A percentile compares a stretch with the other conserved stretches of the same genome.
Conservation (phyloP, 164 flowering plant genomes). For the Vitis riparia region DNA sequence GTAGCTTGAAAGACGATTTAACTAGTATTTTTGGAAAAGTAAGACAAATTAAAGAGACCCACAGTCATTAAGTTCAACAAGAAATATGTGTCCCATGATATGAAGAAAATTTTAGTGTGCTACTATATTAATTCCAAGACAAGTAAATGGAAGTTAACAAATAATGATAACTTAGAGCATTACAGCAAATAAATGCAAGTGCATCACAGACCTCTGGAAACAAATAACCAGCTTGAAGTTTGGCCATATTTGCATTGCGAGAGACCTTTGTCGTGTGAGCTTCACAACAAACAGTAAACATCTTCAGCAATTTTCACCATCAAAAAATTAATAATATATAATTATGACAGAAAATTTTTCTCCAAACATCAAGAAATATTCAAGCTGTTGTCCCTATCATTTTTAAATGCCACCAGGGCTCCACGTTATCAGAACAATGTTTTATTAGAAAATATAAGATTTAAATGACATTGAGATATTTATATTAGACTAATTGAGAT, state of each 20-base stretch:
- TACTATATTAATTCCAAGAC: not conserved
- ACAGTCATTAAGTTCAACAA: too few species aligned
- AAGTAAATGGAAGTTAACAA: not conserved
- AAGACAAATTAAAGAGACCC: too few species aligned
- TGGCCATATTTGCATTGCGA: constrained; percentile 82
- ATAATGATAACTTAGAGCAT: not conserved
- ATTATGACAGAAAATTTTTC: not conserved
- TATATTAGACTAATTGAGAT: too few species aligned
- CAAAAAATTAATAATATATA: not conserved
- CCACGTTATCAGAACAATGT: not conserved
- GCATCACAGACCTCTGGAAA: constrained; percentile 79
- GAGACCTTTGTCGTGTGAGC: constrained; percentile 78
- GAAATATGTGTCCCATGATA: too few species aligned
- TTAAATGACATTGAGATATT: too few species aligned
- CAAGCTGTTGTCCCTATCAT: too few species aligned
- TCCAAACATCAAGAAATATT: not conserved
- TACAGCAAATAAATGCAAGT: not conserved
- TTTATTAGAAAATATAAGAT: too few species aligned
- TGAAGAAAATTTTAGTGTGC: too few species aligned
- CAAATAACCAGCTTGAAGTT: constrained; percentile 94
- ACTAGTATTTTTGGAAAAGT: too few species aligned
- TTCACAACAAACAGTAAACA: constrained; percentile 26
- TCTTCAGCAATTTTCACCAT: too few species aligned
- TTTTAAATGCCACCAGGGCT: not conserved
- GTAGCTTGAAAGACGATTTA: too few species aligned